A percentile compares a stretch with the other conserved stretches of the same genome.
These are phyloP conservation scores for Podaxis sp. DNA, from an alignment of 768 basidiomycete species.

Conservation along the genomic window DNA sequence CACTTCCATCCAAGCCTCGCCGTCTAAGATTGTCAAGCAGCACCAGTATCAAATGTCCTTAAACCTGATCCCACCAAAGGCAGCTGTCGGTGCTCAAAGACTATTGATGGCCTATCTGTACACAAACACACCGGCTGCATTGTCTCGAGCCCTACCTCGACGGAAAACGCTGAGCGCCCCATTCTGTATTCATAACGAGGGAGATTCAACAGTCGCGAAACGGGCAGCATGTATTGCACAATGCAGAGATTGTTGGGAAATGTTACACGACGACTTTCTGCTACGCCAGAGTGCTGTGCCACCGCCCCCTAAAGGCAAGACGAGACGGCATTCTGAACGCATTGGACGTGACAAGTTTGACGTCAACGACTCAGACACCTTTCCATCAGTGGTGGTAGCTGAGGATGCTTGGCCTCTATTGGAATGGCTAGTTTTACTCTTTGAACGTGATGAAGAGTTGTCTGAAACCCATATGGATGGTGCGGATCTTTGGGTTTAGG, in stretches of 20 bases:
- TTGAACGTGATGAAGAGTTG: conserved; percentile 63
- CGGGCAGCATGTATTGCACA: conserved; percentile 54
- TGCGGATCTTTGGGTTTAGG: conserved; percentile 20
- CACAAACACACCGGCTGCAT: conserved; percentile 55
- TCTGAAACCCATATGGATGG: conserved; percentile 35
- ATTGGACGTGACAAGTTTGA: background rate
- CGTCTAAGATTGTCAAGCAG: conserved; percentile 46
- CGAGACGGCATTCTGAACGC: conserved; percentile 25
- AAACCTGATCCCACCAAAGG: conserved; percentile 41
- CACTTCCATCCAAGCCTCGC: conserved; percentile 39
- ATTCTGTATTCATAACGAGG: conserved; percentile 31
- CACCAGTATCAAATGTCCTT: conserved; percentile 36
- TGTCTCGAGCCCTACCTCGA: conserved; percentile 57
- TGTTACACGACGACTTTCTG: conserved; percentile 56
- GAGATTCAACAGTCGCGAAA: conserved; percentile 58
- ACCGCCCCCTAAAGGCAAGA: conserved; percentile 34
- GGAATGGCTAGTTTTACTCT: conserved; percentile 66
- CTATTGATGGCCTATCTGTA: conserved; percentile 53
- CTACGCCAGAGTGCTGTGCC: conserved; percentile 21
- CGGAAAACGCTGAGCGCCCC: conserved; percentile 20
- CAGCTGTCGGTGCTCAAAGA: conserved; percentile 51
- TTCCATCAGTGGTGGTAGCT: conserved; percentile 41
- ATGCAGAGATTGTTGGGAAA: conserved; percentile 60
- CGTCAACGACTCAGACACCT: conserved; percentile 25
- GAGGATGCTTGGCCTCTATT: conserved; percentile 70